A percentile compares a stretch with the other conserved stretches of the same genome.
These are phyloP conservation scores for Maudiozyma serrabonitensis DNA, from an alignment of 805 yeast species.

Conservation along the genomic window DNA sequence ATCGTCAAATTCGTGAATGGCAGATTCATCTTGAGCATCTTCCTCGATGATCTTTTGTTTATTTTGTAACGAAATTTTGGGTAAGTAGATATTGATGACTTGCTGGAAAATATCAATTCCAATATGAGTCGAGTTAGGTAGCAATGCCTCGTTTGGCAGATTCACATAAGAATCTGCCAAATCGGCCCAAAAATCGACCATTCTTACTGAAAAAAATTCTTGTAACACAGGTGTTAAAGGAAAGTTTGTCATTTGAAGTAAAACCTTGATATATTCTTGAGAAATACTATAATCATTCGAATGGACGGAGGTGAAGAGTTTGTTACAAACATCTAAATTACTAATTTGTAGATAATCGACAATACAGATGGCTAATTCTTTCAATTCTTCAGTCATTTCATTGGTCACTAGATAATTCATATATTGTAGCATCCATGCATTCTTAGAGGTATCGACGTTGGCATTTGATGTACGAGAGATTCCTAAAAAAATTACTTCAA, in stretches of 20 bases:
- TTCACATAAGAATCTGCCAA: constrained; percentile 44
- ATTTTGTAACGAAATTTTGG: constrained; percentile 43
- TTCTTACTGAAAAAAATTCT: constrained; percentile 45
- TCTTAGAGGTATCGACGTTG: constrained; percentile 13
- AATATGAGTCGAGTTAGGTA: constrained; percentile 25
- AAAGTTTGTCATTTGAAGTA: constrained; percentile 45
- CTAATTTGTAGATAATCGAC: constrained; percentile 27
- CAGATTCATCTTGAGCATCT: constrained; percentile 16
- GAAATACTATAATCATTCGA: constrained; percentile 5
- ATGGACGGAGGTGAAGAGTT: constrained; percentile 20
- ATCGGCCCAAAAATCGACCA: constrained; percentile 63
- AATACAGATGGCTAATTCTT: constrained; percentile 26
- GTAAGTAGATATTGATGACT: constrained; percentile 58
- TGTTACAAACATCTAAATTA: constrained; percentile 26
- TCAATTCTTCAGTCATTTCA: constrained; percentile 24
- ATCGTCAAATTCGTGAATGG: constrained; percentile 44
- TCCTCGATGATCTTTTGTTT: constrained; percentile 31
- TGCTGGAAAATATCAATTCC: constrained; percentile 36
- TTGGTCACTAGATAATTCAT: constrained; percentile 27
- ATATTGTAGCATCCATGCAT: constrained; percentile 28
- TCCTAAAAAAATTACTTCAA: constrained; percentile 27
- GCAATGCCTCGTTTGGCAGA: constrained; percentile 27
- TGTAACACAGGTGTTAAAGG: constrained; percentile 51
- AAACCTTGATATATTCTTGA: constrained; percentile 36
- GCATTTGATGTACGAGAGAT: constrained; percentile 16